Percentiles rank a stretch among this genome's conserved stretches.
phyloP scores from a whole-genome alignment of 352 stramenopile species.

The Phytophthora sp. region DNA sequence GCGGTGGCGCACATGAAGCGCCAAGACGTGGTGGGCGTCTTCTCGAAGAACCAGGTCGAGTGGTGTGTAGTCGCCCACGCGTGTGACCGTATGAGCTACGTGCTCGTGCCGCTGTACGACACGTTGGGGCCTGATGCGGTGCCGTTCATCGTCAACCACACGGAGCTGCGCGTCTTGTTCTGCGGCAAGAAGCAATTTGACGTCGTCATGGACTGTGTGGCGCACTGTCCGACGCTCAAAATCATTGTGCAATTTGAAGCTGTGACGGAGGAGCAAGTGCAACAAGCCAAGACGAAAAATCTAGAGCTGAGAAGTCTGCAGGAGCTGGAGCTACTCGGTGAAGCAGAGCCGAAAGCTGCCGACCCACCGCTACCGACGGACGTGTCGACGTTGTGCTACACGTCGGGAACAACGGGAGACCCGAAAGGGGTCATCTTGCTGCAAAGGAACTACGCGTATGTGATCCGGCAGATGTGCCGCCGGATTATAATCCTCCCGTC shows the following conservation, averaged over 20 bases:
- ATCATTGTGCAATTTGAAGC: slow-evolving; percentile 49
- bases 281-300: slow-evolving; percentile 22
- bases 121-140: slow-evolving; percentile 57
- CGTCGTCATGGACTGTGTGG: slow-evolving; percentile 44
- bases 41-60: slow-evolving; percentile 58
- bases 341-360: slow-evolving; percentile 29
- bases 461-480: slow-evolving; percentile 19
- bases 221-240: slow-evolving; percentile 41
- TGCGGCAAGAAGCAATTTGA: slow-evolving; percentile 50
- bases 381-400: slow-evolving; percentile 93
- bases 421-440: slow-evolving; percentile 95
- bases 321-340: slow-evolving; percentile 37
- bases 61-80: slow-evolving; percentile 50
- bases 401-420: slow-evolving; percentile 92
- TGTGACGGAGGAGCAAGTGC: slow-evolving; percentile 35
- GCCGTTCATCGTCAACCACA: slow-evolving; percentile 65
- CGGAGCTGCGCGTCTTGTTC: slow-evolving; percentile 52
- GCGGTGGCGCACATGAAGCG: slow-evolving; percentile 24
- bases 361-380: slow-evolving; percentile 58
- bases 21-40: slow-evolving; percentile 51
- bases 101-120: slow-evolving; percentile 66
- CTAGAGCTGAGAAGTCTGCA: slow-evolving; percentile 42
- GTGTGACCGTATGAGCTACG: slow-evolving; percentile 53
- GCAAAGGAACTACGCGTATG: slow-evolving; percentile 67
- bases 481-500: slow-evolving; percentile 34